A percentile compares a stretch with the other conserved stretches of the same genome.
These are phyloP conservation scores for Ciborinia camelliae DNA, from an alignment of 2,329 filamentous ascomycete genomes.

Conservation along the genomic window DNA sequence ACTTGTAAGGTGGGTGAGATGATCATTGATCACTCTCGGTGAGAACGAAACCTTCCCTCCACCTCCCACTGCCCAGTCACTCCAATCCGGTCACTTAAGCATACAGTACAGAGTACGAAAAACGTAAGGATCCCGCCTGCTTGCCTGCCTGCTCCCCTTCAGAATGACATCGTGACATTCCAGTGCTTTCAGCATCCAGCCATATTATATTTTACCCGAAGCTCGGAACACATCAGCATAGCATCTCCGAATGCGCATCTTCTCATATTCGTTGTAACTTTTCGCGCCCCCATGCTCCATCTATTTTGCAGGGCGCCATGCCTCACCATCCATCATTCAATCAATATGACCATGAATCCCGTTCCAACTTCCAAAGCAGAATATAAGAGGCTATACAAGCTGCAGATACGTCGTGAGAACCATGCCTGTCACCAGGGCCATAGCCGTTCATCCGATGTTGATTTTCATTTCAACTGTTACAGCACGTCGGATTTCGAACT, in stretches of 20 bases:
- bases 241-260: background rate
- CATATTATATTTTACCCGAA: background rate
- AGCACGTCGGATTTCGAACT: background rate
- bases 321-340: background rate
- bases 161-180: slow-evolving; percentile 8
- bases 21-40: slow-evolving; percentile 7
- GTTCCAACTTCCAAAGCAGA: background rate
- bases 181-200: background rate
- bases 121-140: slow-evolving; percentile 1
- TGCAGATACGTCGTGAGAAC: background rate
- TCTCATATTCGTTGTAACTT: background rate
- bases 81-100: background rate
- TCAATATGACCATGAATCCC: background rate
- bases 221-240: slow-evolving; percentile 10
- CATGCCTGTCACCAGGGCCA: background rate
- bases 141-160: background rate
- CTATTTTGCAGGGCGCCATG: slow-evolving; percentile 2
- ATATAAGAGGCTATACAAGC: background rate
- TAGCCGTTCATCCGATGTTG: slow-evolving; percentile 7
- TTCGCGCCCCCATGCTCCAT: background rate
- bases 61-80: background rate
- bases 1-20: background rate
- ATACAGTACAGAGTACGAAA: slow-evolving; percentile 5
- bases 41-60: slow-evolving; percentile 6
- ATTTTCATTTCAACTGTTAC: background rate